Conservation (phyloP, 1,284 basidiomycete genomes). For the Neonothopanus nambi region DNA sequence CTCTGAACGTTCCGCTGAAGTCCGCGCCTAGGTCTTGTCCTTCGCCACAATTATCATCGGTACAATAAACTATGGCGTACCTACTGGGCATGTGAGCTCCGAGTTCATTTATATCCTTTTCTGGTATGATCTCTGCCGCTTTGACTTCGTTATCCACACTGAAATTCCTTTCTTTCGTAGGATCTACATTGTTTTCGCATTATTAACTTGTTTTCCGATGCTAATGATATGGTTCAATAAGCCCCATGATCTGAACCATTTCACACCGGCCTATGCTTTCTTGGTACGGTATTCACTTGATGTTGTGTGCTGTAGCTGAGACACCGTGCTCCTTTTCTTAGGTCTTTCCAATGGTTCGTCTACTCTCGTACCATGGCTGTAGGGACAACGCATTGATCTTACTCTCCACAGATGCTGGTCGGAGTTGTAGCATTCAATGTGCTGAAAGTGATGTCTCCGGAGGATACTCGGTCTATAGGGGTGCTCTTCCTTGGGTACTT, state of each 20-base stretch:
- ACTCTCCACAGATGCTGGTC: slow-evolving; percentile 41
- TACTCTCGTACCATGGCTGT: neutral
- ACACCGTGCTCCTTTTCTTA: slow-evolving; percentile 18
- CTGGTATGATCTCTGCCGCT: slow-evolving; percentile 34
- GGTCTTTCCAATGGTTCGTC: slow-evolving; percentile 46
- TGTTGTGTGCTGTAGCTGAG: neutral
- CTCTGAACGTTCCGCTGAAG: neutral
- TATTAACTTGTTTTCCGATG: slow-evolving; percentile 48
- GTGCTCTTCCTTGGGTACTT: slow-evolving; percentile 46
- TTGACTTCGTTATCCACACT: neutral
- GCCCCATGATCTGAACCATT: slow-evolving; percentile 43
- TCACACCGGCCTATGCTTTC: slow-evolving; percentile 51
- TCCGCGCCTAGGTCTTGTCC: slow-evolving; percentile 37
- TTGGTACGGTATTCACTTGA: slow-evolving; percentile 30
- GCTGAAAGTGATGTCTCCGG: slow-evolving; percentile 36
- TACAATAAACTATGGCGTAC: slow-evolving; percentile 47
- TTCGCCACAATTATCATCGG: slow-evolving; percentile 54
- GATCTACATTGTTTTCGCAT: slow-evolving; percentile 43
- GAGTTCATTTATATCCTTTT: slow-evolving; percentile 41
- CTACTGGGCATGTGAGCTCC: slow-evolving; percentile 33
- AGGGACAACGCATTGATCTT: neutral
- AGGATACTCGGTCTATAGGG: slow-evolving; percentile 39
- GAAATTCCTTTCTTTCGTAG: slow-evolving; percentile 24
- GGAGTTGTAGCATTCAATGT: slow-evolving; percentile 51
- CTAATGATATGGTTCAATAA: slow-evolving; percentile 53